phyloP scores from a whole-genome alignment of 2,329 filamentous ascomycete species.

The Aspergillus viridinutans region DNA sequence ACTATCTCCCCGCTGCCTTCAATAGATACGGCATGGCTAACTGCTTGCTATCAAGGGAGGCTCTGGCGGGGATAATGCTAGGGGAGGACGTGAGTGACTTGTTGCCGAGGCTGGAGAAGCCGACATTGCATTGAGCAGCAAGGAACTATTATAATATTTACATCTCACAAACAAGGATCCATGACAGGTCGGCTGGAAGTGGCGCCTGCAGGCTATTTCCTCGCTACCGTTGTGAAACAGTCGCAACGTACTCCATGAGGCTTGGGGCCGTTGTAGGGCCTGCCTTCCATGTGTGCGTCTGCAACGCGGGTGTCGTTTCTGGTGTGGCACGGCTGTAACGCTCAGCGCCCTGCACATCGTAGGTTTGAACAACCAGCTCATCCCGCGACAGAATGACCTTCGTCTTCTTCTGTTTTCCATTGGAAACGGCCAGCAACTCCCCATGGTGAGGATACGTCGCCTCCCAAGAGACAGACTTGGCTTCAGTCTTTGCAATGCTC shows the following conservation, averaged over 20 bases:
- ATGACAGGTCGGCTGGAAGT: constrained; percentile 2
- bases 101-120: too few relatives aligned
- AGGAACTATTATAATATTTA: neutral
- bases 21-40: constrained; percentile 66
- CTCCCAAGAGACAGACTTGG: constrained; percentile 21
- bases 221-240: constrained; percentile 10
- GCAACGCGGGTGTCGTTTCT: constrained; percentile 9
- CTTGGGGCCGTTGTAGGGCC: constrained; percentile 5
- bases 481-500: neutral
- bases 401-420: constrained; percentile 28
- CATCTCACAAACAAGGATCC: neutral
- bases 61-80: constrained; percentile 27
- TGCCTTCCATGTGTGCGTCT: constrained; percentile 21
- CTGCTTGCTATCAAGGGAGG: constrained; percentile 36
- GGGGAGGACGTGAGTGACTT: neutral
- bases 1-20: constrained; percentile 59
- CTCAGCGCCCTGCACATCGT: constrained; percentile 15
- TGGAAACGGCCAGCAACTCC: constrained; percentile 25
- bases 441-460: constrained; percentile 33
- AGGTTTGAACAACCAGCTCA: constrained; percentile 22
- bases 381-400: constrained; percentile 26
- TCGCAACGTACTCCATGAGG: constrained; percentile 26
- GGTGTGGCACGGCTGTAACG: constrained; percentile 8
- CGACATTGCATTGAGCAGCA: neutral
- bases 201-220: neutral